Evolutionary conservation across 768 basidiomycete genomes (phyloP), one percentile per base, ranked within the genome.

Genomic region (Leccinum uliginosum): DNA sequence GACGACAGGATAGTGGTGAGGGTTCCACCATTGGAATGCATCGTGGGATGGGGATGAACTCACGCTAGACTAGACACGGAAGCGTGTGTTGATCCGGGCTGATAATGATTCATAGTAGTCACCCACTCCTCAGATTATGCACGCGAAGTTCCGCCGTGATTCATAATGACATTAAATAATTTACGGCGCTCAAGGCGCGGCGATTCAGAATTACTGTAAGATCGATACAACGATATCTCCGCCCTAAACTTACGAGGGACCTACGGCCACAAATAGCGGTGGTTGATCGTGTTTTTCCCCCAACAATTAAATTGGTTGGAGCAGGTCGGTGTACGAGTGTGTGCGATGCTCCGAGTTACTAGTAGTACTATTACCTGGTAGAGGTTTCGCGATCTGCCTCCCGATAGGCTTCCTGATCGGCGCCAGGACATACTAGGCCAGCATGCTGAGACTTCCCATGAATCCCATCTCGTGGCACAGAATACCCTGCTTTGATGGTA

Each of bases 171-270:
- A n/a, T n/a, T n/a, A n/a, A n/a, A n/a, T n/a, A n/a, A n/a, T n/a
- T 70, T 68, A 70, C 68, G 67, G 68, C 63, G 63, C 54, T 32
- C 60, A 54, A 58, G 51, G 15, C 23, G 59, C 49, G 34, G 23
- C 34, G 30, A 24, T 44, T 34, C 38, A 51, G 45, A 34, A 24
- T 21, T 47, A 34, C 35, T n/a, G n/a, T n/a, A n/a, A 53, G 51
- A 30, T 38, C 29, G 47, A 53, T 52, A 19, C 19, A n/a, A n/a
- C 46, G 26, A 58, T 55, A 68, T 66, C 64, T 60, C 64, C 67
- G 61, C 61, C 51, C 51, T 55, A 56, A 60, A 66, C 49, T 46
- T 65, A 55, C 34, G 3, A 32, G 14, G 27, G 53, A 66, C 53
- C 48, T 65, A 56, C 38, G 6, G 30, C n/a, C 27, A 49, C 50